Percentiles rank a stretch among this genome's conserved stretches.
These are phyloP conservation scores for Plasmodiophora brassicae DNA, from an alignment of 208 protist species.

Conservation along the genomic window DNA sequence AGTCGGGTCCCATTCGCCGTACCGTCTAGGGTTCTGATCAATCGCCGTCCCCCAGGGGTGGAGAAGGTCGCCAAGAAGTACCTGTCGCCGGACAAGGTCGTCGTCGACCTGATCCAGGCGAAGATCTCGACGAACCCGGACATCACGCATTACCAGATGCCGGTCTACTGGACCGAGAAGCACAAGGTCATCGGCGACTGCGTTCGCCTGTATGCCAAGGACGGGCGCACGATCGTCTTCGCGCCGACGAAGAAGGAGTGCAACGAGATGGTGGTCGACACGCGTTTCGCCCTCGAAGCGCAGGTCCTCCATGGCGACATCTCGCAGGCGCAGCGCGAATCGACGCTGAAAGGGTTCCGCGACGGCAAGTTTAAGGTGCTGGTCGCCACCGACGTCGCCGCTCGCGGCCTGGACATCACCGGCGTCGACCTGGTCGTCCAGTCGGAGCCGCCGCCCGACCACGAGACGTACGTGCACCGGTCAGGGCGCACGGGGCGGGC, in stretches of 20 bases:
- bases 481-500: constrained; percentile 51
- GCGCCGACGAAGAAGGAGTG: constrained; percentile 3
- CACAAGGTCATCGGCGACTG: neutral
- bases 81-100: constrained; percentile 23
- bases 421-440: constrained; percentile 58
- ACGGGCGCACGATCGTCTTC: constrained; percentile 32
- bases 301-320: constrained; percentile 82
- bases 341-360: constrained; percentile 83
- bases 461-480: constrained; percentile 53
- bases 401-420: constrained; percentile 59
- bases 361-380: constrained; percentile 82
- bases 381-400: constrained; percentile 65
- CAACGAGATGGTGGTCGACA: constrained; percentile 29
- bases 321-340: constrained; percentile 83
- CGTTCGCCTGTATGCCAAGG: neutral
- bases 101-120: neutral
- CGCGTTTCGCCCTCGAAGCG: neutral
- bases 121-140: neutral
- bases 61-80: constrained; percentile 28
- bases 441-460: constrained; percentile 29
- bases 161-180: constrained; percentile 31
- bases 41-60: neutral
- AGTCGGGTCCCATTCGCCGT: neutral
- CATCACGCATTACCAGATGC: constrained; percentile 34
- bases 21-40: neutral